phyloP scores from a whole-genome alignment of 2,329 filamentous ascomycete genomes.

The Orbilia brochopaga region DNA sequence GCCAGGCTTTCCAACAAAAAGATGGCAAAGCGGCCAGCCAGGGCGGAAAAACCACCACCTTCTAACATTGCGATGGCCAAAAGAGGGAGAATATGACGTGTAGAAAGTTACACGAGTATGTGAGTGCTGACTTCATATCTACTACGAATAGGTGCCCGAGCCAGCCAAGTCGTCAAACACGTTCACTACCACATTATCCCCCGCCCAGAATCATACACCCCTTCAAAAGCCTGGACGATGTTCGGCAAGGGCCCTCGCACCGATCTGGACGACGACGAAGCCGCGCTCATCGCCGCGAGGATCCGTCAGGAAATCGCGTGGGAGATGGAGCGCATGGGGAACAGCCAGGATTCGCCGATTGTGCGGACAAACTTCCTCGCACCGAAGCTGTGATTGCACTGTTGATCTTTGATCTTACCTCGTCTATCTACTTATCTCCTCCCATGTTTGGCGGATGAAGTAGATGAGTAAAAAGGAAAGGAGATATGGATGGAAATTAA shows the following conservation, averaged over 20 bases:
- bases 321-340: conserved; percentile 59
- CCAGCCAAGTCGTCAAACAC: conserved; percentile 90
- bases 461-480: neutral
- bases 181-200: conserved; percentile 96
- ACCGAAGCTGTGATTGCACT: conserved; percentile 33
- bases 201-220: conserved; percentile 64
- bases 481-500: neutral
- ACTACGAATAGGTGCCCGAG: conserved; percentile 68
- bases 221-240: conserved; percentile 72
- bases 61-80: neutral
- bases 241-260: conserved; percentile 75
- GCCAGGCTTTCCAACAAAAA: neutral
- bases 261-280: conserved; percentile 79
- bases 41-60: neutral
- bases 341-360: conserved; percentile 33
- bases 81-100: neutral
- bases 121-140: neutral
- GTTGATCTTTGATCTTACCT: neutral
- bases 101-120: neutral
- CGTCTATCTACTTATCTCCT: neutral
- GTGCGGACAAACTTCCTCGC: conserved; percentile 42
- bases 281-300: conserved; percentile 65
- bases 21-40: conserved; percentile 4
- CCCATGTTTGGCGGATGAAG: neutral
- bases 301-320: conserved; percentile 63